Percentiles rank a stretch among this genome's conserved stretches.
Conservation (phyloP, 306 rosid species). For the Cucumis hystrix region DNA sequence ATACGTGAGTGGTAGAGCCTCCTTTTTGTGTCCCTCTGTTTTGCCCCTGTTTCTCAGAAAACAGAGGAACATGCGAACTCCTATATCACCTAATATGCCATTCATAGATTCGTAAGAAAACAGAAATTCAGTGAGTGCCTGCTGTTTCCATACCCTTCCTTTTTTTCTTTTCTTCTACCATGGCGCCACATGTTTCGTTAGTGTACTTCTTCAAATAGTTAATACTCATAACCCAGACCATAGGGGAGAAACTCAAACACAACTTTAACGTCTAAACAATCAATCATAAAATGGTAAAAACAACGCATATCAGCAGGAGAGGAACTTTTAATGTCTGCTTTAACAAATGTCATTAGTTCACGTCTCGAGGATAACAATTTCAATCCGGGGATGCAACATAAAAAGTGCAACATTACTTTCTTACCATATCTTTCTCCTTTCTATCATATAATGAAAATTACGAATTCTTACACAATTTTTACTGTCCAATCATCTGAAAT, state of each 20-base stretch:
- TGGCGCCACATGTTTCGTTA: neutral
- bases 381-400: neutral
- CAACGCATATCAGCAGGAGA: neutral
- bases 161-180: neutral
- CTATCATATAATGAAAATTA: neutral
- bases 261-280: neutral
- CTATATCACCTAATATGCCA: neutral
- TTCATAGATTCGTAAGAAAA: neutral
- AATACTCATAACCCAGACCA: neutral
- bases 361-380: neutral
- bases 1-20: neutral
- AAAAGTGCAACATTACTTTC: neutral
- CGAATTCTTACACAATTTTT: slow-evolving; percentile 27
- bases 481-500: slow-evolving; percentile 67
- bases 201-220: neutral
- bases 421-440: neutral
- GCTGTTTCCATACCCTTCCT: neutral
- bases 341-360: neutral
- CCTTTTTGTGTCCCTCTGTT: neutral
- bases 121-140: neutral
- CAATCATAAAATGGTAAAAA: neutral
- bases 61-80: neutral
- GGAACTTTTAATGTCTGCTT: neutral
- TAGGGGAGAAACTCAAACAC: neutral
- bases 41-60: neutral